These are phyloP conservation scores for Populus hybrid DNA, from an alignment of 441 rosid genomes.

Conservation along the genomic window DNA sequence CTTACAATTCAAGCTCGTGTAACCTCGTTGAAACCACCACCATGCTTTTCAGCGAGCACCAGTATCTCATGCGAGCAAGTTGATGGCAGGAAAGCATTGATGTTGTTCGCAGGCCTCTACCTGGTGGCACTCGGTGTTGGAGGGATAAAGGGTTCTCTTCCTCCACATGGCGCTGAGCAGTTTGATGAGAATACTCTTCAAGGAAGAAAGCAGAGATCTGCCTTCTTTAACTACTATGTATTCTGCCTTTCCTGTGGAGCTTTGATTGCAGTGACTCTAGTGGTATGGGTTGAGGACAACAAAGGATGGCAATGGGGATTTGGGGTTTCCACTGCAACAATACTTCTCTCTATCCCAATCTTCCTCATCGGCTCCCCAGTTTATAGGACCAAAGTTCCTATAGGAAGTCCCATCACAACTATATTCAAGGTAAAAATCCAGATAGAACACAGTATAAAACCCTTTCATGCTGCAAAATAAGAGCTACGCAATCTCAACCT, in stretches of 20 bases:
- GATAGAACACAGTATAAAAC: not conserved
- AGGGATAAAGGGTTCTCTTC: slow-evolving; percentile 91
- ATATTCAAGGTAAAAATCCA: slow-evolving; percentile 50
- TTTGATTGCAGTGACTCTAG: slow-evolving; percentile 77
- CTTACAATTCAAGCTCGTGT: slow-evolving; percentile 64
- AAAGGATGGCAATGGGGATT: slow-evolving; percentile 93
- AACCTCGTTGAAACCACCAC: slow-evolving; percentile 47
- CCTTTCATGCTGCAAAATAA: slow-evolving; percentile 3
- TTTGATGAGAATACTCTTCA: slow-evolving; percentile 61
- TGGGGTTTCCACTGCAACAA: slow-evolving; percentile 65
- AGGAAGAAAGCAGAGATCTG: slow-evolving; percentile 79
- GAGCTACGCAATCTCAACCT: not conserved
- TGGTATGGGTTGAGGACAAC: slow-evolving; percentile 93
- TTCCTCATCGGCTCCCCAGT: slow-evolving; percentile 71
- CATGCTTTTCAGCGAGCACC: slow-evolving; percentile 22
- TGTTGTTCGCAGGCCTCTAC: slow-evolving; percentile 73
- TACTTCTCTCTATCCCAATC: slow-evolving; percentile 63
- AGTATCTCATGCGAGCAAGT: slow-evolving; percentile 34
- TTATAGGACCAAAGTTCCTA: slow-evolving; percentile 63
- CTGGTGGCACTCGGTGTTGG: slow-evolving; percentile 90
- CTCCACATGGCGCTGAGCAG: slow-evolving; percentile 89
- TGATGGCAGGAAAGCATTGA: slow-evolving; percentile 31
- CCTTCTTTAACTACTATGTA: slow-evolving; percentile 79
- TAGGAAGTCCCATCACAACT: slow-evolving; percentile 77
- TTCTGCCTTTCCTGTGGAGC: slow-evolving; percentile 85